Percentiles rank a stretch among this genome's conserved stretches.
Conservation (phyloP, 768 basidiomycete species). For the Hericium rajendrae region DNA sequence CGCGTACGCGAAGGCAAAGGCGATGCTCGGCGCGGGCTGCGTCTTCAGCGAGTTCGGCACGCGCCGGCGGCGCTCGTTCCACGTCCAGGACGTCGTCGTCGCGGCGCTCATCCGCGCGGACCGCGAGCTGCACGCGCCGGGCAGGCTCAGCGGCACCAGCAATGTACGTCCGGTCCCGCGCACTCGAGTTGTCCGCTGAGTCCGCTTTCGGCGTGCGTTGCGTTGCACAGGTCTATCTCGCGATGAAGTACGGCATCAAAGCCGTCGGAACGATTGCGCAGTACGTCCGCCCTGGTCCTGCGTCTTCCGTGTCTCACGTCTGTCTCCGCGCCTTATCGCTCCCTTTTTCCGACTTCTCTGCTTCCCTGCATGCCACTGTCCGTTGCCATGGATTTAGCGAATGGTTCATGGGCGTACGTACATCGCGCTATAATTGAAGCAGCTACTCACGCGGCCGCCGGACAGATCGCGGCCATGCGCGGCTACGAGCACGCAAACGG, state of each 20-base stretch:
- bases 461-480: constrained; percentile 68
- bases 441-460: not conserved
- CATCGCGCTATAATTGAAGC: no score
- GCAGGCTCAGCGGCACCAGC: constrained; percentile 73
- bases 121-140: constrained; percentile 36
- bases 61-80: constrained; percentile 64
- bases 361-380: not conserved
- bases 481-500: constrained; percentile 76
- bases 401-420: constrained; percentile 82
- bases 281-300: constrained; percentile 35
- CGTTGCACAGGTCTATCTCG: constrained; percentile 64
- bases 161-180: constrained; percentile 47
- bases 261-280: constrained; percentile 83
- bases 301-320: not conserved
- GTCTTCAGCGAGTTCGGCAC: constrained; percentile 83
- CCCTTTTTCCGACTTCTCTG: not conserved
- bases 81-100: constrained; percentile 72
- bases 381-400: constrained; percentile 37
- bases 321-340: not conserved
- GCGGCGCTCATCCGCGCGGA: constrained; percentile 56
- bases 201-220: not conserved
- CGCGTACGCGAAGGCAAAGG: constrained; percentile 63
- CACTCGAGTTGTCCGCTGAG: not conserved
- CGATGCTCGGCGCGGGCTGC: constrained; percentile 56
- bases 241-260: constrained; percentile 54